Percentiles rank a stretch among this genome's conserved stretches.
Evolutionary conservation across 208 protist species (phyloP).

Genomic region (Crithidia fasciculata): DNA sequence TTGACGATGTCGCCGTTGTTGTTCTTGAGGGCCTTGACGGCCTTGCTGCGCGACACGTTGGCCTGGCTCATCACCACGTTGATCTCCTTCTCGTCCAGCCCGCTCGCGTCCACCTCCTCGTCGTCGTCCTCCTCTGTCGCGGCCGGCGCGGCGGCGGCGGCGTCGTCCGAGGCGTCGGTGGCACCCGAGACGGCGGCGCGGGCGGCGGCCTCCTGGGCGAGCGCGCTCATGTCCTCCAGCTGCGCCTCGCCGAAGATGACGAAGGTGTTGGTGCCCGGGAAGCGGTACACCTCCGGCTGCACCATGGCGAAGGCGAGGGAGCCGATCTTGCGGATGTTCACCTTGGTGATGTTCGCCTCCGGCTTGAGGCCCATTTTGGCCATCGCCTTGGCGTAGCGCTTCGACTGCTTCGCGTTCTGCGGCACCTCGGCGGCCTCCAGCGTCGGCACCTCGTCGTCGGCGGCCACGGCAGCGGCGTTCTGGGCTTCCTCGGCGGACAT

Average conservation of each 20-base stretch:
- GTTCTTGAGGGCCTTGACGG: slow-evolving; percentile 83
- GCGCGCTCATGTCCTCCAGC: slow-evolving; percentile 89
- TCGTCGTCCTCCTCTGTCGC: slow-evolving; percentile 49
- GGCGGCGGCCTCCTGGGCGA: slow-evolving; percentile 74
- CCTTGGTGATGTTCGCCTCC: slow-evolving; percentile 91
- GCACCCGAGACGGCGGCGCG: slow-evolving; percentile 66
- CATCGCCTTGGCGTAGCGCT: slow-evolving; percentile 97
- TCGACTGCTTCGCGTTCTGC: slow-evolving; percentile 81
- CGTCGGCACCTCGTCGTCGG: slow-evolving; percentile 76
- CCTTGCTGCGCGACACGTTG: slow-evolving; percentile 73
- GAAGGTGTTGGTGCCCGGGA: slow-evolving; percentile 95
- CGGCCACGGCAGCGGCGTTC: slow-evolving; percentile 52
- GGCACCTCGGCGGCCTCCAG: slow-evolving; percentile 76
- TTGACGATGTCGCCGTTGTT: slow-evolving; percentile 91
- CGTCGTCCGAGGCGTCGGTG: slow-evolving; percentile 26
- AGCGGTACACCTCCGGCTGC: slow-evolving; percentile 97
- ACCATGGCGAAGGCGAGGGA: slow-evolving; percentile 93
- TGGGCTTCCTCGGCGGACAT: slow-evolving; percentile 68
- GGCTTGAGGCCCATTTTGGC: slow-evolving; percentile 97
- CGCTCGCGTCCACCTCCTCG: slow-evolving; percentile 66
- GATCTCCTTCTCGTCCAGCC: slow-evolving; percentile 87
- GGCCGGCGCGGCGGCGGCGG: slow-evolving; percentile 32
- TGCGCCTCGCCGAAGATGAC: slow-evolving; percentile 98
- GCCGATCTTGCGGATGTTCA: slow-evolving; percentile 93
- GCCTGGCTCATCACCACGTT: slow-evolving; percentile 83